phyloP scores from a whole-genome alignment of 2,329 filamentous ascomycete genomes.

The Clonostachys rhizophaga region DNA sequence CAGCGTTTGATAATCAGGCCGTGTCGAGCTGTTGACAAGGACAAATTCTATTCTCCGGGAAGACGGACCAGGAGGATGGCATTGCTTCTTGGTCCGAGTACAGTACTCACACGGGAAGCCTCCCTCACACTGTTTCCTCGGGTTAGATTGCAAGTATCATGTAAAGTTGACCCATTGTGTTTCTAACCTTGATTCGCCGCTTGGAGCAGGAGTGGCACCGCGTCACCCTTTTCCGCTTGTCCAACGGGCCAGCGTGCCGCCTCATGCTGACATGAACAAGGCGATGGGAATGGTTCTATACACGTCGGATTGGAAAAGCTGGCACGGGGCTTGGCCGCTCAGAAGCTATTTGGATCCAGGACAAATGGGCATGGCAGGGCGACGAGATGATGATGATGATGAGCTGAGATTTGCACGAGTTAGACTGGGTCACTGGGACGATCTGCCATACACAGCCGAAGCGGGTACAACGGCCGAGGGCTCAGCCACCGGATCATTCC shows the following conservation, averaged over 20 bases:
- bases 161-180: background rate
- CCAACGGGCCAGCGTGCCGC: slow-evolving; percentile 14
- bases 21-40: background rate
- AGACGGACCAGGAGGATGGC: slow-evolving; percentile 4
- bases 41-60: slow-evolving; percentile 5
- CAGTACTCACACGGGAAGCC: slow-evolving; percentile 16
- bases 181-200: slow-evolving; percentile 15
- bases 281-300: too few relatives aligned
- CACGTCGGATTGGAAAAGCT: too few relatives aligned
- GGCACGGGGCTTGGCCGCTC: too few relatives aligned
- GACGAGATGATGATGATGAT: too few relatives aligned
- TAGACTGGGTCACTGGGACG: too few relatives aligned
- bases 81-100: slow-evolving; percentile 12
- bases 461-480: too few relatives aligned
- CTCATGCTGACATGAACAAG: background rate
- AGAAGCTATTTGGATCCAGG: too few relatives aligned
- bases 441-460: too few relatives aligned
- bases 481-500: too few relatives aligned
- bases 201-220: slow-evolving; percentile 16
- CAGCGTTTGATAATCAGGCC: background rate
- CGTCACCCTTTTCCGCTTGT: slow-evolving; percentile 13
- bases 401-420: too few relatives aligned
- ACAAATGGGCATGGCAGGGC: too few relatives aligned
- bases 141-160: background rate
- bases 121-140: slow-evolving; percentile 12